phyloP scores from a whole-genome alignment of 805 yeast genomes.

The Suhomyces pyralidae region DNA sequence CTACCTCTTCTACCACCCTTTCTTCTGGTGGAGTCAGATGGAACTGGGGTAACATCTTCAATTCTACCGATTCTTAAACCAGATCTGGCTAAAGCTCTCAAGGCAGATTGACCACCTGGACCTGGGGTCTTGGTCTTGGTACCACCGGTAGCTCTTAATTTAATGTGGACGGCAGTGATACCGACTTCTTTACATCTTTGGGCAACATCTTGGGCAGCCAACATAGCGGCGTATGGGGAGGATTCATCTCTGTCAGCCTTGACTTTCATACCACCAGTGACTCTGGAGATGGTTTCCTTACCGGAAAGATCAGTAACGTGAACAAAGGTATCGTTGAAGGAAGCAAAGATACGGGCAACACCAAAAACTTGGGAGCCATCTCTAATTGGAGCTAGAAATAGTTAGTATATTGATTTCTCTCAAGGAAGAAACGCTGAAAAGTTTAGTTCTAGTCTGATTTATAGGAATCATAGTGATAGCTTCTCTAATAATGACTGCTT shows the following conservation, averaged over 20 bases:
- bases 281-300: constrained; percentile 99
- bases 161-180: constrained; percentile 98
- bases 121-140: constrained; percentile 99
- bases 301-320: constrained; percentile 99
- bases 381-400: constrained; percentile 51
- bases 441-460: not conserved
- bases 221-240: constrained; percentile 99
- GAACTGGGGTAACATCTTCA: constrained; percentile 99
- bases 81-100: constrained; percentile 99
- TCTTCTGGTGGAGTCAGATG: constrained; percentile 99
- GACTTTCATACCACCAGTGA: constrained; percentile 99
- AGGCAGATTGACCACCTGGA: constrained; percentile 99
- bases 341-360: constrained; percentile 99
- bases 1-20: constrained; percentile 99
- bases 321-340: constrained; percentile 99
- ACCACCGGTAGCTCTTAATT: constrained; percentile 99
- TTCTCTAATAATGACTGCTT: not conserved
- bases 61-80: constrained; percentile 99
- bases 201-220: constrained; percentile 99
- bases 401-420: not conserved
- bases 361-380: constrained; percentile 98
- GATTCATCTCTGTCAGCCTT: constrained; percentile 99
- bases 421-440: not conserved
- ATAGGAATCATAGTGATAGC: not conserved
- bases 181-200: constrained; percentile 99